A percentile compares a stretch with the other conserved stretches of the same genome.
phyloP scores from a whole-genome alignment of 2,329 filamentous ascomycete species.

The Beauveria caledonica region DNA sequence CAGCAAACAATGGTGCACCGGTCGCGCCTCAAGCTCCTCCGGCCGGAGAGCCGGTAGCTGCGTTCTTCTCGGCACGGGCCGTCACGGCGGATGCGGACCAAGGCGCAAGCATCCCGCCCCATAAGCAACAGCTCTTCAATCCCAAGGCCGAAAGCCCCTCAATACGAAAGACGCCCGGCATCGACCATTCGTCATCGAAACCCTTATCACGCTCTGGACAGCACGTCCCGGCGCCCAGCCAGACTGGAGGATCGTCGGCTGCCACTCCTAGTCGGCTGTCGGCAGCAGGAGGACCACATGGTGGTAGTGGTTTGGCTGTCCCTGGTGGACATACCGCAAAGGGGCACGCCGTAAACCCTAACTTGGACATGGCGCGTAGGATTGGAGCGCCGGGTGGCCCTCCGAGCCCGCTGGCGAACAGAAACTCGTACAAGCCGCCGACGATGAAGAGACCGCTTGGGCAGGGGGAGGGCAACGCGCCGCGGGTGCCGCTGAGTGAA shows the following conservation, averaged over 20 bases:
- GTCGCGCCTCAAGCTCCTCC: neutral
- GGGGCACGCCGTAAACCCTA: conserved; percentile 42
- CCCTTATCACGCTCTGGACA: conserved; percentile 55
- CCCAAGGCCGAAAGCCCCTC: conserved; percentile 72
- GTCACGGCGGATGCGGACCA: conserved; percentile 2
- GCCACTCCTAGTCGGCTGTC: conserved; percentile 2
- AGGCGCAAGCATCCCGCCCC: conserved; percentile 28
- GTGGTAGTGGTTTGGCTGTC: neutral
- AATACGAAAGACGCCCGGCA: conserved; percentile 78
- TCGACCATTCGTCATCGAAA: conserved; percentile 72
- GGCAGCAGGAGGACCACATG: conserved; percentile 11
- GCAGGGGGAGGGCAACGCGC: conserved; percentile 17
- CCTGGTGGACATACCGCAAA: conserved; percentile 20
- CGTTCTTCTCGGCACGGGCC: conserved; percentile 12
- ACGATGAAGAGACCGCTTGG: conserved; percentile 46
- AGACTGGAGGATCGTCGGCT: conserved; percentile 14
- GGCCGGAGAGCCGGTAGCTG: conserved; percentile 3
- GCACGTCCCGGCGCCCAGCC: conserved; percentile 38
- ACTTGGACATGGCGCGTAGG: conserved; percentile 44
- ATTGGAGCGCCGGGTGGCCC: conserved; percentile 50
- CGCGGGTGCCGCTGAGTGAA: conserved; percentile 41
- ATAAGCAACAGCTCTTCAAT: conserved; percentile 53
- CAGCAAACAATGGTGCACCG: neutral
- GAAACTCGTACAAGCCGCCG: conserved; percentile 49
- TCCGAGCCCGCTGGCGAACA: conserved; percentile 50